Evolutionary conservation across 179 eudicot species (phyloP), one percentile per base, ranked within the genome.

Genomic region (Pouteria campechiana): DNA sequence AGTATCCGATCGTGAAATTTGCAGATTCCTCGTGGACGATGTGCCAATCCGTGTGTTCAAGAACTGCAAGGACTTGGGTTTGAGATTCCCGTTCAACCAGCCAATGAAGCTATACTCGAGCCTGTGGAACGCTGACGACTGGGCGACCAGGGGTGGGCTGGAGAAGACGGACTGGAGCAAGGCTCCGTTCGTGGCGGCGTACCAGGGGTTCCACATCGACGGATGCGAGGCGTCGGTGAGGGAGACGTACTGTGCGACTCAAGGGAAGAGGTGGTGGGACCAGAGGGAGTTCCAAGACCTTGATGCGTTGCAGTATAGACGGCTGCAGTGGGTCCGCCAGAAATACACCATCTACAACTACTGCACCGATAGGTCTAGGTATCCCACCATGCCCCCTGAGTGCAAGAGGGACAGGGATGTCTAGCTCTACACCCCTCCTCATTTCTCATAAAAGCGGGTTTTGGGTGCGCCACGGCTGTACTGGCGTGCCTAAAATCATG

Each of bases 81-180:
- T 78, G 18, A 68, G 35, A 25, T 78, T 67, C 50, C 86, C 86
- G 0, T 78, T 78, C 41, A 47, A 74, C 70, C 86, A 78, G 36
- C 81, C 81, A 2, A 78, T 78, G 86, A 78, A 74, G 55, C 41
- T 78, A 12, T 78, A 78, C 59, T 70, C 78, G 3, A 78, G 81
- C 46, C 50, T 78, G 25, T 78, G 86, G 86, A 78, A 78, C 20
- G 86, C 81, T 0, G 86, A 78, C 16, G 86, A 78, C 13, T 78
- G 86, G 86, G 81, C 86, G 4, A 78, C 86, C 0, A 52, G 81
- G 25, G 86, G 86, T 5, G 86, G 86, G 3, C 50, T 70, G 7
- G 86, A 78, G 71, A 78, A 74, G 52, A 78, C 81, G 0, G 69
- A 78, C 40, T 78, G 86, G 86, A 55, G 78, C 3, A 78, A 74